These are phyloP conservation scores for Penicillium canescens DNA, from an alignment of 495 filamentous ascomycete genomes.

Conservation along the genomic window DNA sequence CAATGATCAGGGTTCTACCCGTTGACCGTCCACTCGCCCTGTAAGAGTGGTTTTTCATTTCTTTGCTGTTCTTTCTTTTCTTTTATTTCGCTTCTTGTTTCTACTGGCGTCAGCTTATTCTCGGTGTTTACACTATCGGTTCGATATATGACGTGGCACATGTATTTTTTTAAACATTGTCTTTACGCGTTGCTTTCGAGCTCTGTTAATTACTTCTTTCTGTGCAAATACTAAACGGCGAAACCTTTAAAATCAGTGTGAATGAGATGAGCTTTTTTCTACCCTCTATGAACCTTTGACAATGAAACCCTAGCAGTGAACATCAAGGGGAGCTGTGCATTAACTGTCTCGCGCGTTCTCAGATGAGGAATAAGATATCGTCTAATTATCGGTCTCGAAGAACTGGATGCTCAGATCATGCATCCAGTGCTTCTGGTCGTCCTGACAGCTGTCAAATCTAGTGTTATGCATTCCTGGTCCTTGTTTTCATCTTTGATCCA, in stretches of 20 bases:
- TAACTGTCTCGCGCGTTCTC: too few species aligned
- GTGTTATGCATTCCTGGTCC: too few species aligned
- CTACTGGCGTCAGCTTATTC: neutral
- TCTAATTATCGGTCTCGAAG: too few species aligned
- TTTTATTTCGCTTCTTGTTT: neutral
- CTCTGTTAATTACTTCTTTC: neutral
- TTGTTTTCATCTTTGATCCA: too few species aligned
- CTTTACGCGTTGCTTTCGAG: neutral
- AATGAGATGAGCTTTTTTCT: neutral
- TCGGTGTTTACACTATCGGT: conserved; percentile 1
- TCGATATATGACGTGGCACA: neutral
- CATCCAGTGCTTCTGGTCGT: too few species aligned
- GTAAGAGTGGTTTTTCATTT: neutral
- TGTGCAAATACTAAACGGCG: neutral
- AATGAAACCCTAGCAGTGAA: too few species aligned
- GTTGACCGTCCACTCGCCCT: neutral
- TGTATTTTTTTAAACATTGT: neutral
- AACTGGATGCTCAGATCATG: too few species aligned
- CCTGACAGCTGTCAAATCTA: too few species aligned
- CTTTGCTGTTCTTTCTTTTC: neutral
- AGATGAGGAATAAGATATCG: too few species aligned
- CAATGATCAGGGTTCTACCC: conserved; percentile 9
- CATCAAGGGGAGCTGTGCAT: too few species aligned
- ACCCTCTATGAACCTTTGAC: neutral
- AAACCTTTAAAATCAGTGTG: neutral